Base-by-base conservation (phyloP, 805 yeast species). In the Hanseniaspora guilliermondii region DNA sequence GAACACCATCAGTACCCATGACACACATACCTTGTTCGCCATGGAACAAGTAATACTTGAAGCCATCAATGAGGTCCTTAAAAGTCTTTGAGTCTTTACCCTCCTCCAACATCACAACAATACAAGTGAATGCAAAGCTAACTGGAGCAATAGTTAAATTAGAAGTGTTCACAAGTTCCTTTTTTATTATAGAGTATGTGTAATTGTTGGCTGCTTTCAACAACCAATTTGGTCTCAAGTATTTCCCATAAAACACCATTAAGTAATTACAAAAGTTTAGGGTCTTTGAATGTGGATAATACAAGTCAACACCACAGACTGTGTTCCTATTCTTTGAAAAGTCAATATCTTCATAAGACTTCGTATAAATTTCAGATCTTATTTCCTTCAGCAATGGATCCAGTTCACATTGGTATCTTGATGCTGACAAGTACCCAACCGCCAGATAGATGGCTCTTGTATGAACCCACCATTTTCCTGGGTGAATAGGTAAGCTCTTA, bases 381-480 rank as follows among this genome's bases (percentile, higher is more conserved):
- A 93, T 67, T 50, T 77, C 78, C 57, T 65, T 65, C 42, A 93
- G 68, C 32, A 93, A 68, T 0, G 85, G 83, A 58, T 79, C 83
- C 53, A 83, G 61, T 6, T 74, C 77, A 61, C 87, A 82, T 53
- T 74, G 70, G 37, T 75, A 71, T 55, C 70, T 70, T 32, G 76
- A 73, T 48, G 85, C 71, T 14, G 84, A 79, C 8, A 93, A 65
- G 65, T 91, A 93, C 17, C 96, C 91, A 61, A 91, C 70, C 0
- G 97, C 89, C 35, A 85, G 67, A 62, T 89, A 93, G 22, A 93
- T 86, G 0, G 93, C 95, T 55, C 99, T 74, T 0, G 97, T 89
- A 64, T 93, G 99, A 22, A 91, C 96, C 99, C 99, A 93, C 98
- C 97, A 93, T 64, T 86, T 77, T 36, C 89, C 94, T 0, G 99